phyloP scores from a whole-genome alignment of 306 rosid species.

The Trifolium dubium region DNA sequence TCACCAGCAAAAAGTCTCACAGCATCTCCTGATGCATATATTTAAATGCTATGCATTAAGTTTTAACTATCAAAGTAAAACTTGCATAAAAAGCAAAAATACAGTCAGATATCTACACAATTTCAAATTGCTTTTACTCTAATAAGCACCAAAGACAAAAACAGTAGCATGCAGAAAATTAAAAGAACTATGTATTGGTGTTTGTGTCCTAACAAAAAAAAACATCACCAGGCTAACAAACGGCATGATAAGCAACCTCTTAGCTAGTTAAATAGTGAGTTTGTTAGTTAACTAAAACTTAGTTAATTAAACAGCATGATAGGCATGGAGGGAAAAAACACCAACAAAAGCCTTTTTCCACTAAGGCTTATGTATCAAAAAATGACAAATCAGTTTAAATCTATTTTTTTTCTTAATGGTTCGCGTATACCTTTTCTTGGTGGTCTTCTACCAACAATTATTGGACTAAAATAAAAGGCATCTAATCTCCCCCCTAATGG shows the following conservation, averaged over 20 bases:
- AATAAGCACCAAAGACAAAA: slow-evolving; percentile 22
- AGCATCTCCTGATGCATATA: slow-evolving; percentile 65
- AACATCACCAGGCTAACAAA: slow-evolving; percentile 4
- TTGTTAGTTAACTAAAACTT: not conserved
- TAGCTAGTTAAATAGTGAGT: not conserved
- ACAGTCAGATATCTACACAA: slow-evolving; percentile 21
- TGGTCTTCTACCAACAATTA: too few species aligned
- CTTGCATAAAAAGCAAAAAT: slow-evolving; percentile 33
- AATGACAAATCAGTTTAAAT: not conserved
- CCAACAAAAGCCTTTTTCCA: slow-evolving; percentile 7
- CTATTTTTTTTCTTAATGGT: too few species aligned
- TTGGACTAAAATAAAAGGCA: too few species aligned
- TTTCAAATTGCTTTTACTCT: slow-evolving; percentile 32
- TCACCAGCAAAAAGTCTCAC: slow-evolving; percentile 74
- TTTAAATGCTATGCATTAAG: slow-evolving; percentile 32
- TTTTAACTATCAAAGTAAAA: slow-evolving; percentile 11
- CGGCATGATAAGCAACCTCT: not conserved
- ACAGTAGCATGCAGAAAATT: slow-evolving; percentile 17
- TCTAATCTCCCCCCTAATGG: too few species aligned
- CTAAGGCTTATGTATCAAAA: not conserved
- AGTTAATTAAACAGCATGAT: not conserved
- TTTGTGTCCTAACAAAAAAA: slow-evolving; percentile 7
- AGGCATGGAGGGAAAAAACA: not conserved
- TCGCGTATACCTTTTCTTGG: too few species aligned
- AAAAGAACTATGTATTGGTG: not conserved